Evolutionary conservation across 2,329 filamentous ascomycete species (phyloP), one percentile per base, ranked within the genome.

Genomic region (Elsinoe fawcettii): DNA sequence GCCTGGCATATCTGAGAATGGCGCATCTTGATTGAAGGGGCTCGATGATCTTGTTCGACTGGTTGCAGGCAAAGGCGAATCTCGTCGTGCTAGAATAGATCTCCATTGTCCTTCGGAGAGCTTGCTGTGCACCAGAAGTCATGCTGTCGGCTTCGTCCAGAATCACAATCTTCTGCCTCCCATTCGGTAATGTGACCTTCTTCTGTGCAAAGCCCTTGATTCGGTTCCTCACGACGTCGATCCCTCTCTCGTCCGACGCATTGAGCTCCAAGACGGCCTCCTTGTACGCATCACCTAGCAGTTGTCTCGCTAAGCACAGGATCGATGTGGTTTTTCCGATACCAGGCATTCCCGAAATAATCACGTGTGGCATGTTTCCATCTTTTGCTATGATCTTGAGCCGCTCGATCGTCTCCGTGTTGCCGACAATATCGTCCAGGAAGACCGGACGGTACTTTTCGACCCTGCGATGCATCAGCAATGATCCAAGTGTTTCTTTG

Each of bases 131-230:
- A 55, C 93, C 93, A 22, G 88, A 88, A 0, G 93, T 99, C 93
- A 99, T 99, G 67, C 81, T 83, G 78, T 99, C 93, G 59, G 93
- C 93, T 76, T 99, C 93, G 72, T 99, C 93, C 58, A 99, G 84
- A 63, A 99, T 97, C 51, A 99, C 90, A 51, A 99, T 78, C 77
- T 99, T 99, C 72, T 99, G 93, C 56, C 91, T 83, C 7, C 93
- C 93, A 0, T 85, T 77, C 0, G 93, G 90, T 11, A 99, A 79
- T 1, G 93, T 99, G 64, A 99, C 93, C 74, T 99, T 99, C 74
- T 99, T 99, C 73, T 97, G 93, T 2, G 93, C 93, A 67, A 99
- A 99, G 6, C 90, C 90, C 75, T 99, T 99, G 77, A 99, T 99
- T 61, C 93, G 81, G 71, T 96, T 96, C 55, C 93, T 84, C 23